Percentiles rank a stretch among this genome's conserved stretches.
Evolutionary conservation across 2,329 filamentous ascomycete genomes (phyloP).

Genomic region (Fonsecaea multimorphosa): DNA sequence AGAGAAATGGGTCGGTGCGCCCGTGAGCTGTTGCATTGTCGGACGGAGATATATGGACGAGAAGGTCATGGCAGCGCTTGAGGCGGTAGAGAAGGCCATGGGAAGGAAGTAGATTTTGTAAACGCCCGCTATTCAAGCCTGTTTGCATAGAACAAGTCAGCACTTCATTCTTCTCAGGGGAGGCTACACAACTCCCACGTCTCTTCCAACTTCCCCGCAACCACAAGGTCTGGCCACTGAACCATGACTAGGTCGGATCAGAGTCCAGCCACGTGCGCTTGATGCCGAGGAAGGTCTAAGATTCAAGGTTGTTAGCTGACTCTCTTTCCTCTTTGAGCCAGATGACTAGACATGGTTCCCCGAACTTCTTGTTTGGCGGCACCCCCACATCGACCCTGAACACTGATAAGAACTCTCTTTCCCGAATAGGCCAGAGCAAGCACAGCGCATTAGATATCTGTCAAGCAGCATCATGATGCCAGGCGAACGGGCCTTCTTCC

Average conservation of each 20-base stretch:
- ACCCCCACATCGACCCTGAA: conserved; percentile 7
- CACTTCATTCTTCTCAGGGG: neutral
- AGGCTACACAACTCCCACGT: neutral
- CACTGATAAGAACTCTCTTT: conserved; percentile 22
- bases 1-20: conserved; percentile 56
- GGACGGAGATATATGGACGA: conserved; percentile 62
- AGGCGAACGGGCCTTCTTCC: neutral
- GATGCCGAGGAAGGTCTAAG: no score
- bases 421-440: neutral
- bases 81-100: conserved; percentile 45
- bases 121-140: neutral
- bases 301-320: no score
- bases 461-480: neutral
- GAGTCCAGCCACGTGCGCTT: neutral
- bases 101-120: conserved; percentile 32
- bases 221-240: no score
- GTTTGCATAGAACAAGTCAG: neutral
- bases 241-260: neutral
- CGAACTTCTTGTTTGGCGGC: neutral
- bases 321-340: conserved; percentile 18
- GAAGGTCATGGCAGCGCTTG: conserved; percentile 52
- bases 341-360: neutral
- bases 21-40: conserved; percentile 61
- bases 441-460: neutral
- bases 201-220: no score